Base-by-base conservation (phyloP, 345 rosid species). In the Bretschneidera sinensis region DNA sequence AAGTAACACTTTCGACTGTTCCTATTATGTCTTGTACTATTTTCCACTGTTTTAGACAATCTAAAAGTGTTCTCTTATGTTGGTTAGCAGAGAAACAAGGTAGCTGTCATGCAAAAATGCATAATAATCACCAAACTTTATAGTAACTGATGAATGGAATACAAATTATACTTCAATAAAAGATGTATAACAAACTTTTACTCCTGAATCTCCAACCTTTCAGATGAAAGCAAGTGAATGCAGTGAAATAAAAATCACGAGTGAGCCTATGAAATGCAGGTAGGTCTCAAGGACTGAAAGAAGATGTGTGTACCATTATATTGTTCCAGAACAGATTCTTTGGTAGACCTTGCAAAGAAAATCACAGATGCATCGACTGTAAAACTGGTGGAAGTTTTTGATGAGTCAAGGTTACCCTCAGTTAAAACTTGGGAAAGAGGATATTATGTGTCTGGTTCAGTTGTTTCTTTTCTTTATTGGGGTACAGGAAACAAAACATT, bases 61-160 rank as follows among this genome's bases (percentile, higher is more conserved):
- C 33, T 28, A 28, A n/a, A 28, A 28, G 33, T 54, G 48, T 59
- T 54, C 28, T 60, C 33, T 23, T 47, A 47, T 16, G 33, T 8
- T 8, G 33, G 8, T 28, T 28, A 28, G 48, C 28, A 22, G 56
- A 31, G 9, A 35, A 60, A 49, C 54, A 49, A n/a, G 47, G 6
- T 35, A 19, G 5, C 11, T 34, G 65, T 43, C 24, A 18, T 43
- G 22, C 57, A 35, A 45, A 45, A 22, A 50, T 63, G 55, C 60
- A 59, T 54, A 54, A 48, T 52, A 48, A 34, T 49, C 33, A 24
- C 51, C 51, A 15, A 39, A 34, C 28, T 34, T 45, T 43, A 48
- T n/a, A 53, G 51, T 20, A n/a, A 54, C 43, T 45, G n/a, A n/a
- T 45, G 7, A n/a, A 35, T 24, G 58, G 22, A 11, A 39, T 50